Evolutionary conservation across 2,329 filamentous ascomycete genomes (phyloP).

Genomic region (Penicillium glabrum): DNA sequence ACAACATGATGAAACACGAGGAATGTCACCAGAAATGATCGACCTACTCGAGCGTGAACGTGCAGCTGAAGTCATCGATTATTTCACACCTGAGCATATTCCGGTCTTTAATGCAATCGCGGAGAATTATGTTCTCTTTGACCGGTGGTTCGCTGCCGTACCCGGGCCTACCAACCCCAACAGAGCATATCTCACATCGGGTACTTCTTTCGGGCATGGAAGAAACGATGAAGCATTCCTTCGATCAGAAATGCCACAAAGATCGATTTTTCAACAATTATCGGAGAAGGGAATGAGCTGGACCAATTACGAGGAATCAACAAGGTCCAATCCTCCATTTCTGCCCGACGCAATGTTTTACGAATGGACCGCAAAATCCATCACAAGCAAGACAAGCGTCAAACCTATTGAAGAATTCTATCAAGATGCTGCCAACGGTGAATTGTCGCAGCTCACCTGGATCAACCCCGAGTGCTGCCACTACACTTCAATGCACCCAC

Average conservation of each 20-base stretch:
- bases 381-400: slow-evolving; percentile 35
- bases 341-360: slow-evolving; percentile 35
- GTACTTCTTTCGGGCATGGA: slow-evolving; percentile 43
- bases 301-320: slow-evolving; percentile 50
- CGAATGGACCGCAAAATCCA: slow-evolving; percentile 23
- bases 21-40: background rate
- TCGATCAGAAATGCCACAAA: slow-evolving; percentile 37
- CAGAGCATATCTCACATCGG: slow-evolving; percentile 39
- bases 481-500: slow-evolving; percentile 50
- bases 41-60: slow-evolving; percentile 35
- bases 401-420: slow-evolving; percentile 45
- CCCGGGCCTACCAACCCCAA: slow-evolving; percentile 43
- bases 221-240: slow-evolving; percentile 37
- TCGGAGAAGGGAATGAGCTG: slow-evolving; percentile 43
- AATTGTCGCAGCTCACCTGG: slow-evolving; percentile 48
- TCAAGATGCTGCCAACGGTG: slow-evolving; percentile 45
- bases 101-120: slow-evolving; percentile 43
- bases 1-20: background rate
- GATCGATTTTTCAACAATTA: slow-evolving; percentile 43
- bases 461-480: slow-evolving; percentile 54
- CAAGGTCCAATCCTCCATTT: slow-evolving; percentile 21
- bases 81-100: slow-evolving; percentile 44
- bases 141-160: slow-evolving; percentile 45
- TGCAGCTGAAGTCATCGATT: slow-evolving; percentile 46
- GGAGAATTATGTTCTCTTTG: slow-evolving; percentile 47